Evolutionary conservation across 2,329 filamentous ascomycete species (phyloP).

Genomic region (Pleoardoris graminearum): DNA sequence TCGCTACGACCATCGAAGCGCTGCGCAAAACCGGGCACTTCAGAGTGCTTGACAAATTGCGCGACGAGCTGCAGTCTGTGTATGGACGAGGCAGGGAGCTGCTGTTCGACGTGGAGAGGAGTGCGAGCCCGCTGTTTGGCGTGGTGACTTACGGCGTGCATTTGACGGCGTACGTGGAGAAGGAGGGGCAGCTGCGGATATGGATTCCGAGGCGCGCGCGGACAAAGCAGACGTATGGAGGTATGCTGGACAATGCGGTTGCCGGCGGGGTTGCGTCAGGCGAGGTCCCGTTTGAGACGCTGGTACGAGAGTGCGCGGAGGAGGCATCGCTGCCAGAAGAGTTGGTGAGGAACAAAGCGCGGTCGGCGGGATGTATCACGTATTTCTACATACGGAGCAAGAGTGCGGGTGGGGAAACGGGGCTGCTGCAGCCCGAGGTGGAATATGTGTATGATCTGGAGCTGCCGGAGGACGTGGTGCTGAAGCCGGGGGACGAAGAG

Average conservation of each 20-base stretch:
- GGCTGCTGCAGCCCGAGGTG: constrained; percentile 84
- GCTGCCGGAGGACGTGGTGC: constrained; percentile 68
- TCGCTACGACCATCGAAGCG: constrained; percentile 63
- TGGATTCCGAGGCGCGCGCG: constrained; percentile 81
- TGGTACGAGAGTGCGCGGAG: constrained; percentile 84
- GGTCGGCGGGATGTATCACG: constrained; percentile 70
- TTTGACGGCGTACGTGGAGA: constrained; percentile 44
- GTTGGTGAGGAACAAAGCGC: constrained; percentile 64
- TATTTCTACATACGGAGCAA: constrained; percentile 82
- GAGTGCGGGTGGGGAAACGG: constrained; percentile 76
- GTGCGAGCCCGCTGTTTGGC: constrained; percentile 49
- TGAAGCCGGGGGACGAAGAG: constrained; percentile 82
- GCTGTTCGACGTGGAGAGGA: constrained; percentile 49
- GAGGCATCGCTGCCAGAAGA: constrained; percentile 79
- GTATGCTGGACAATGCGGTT: constrained; percentile 95
- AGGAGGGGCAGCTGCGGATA: constrained; percentile 66
- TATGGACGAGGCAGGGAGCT: constrained; percentile 45
- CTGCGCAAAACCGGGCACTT: constrained; percentile 76
- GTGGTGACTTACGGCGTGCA: constrained; percentile 52
- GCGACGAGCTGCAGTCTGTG: constrained; percentile 49
- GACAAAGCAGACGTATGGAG: constrained; percentile 82
- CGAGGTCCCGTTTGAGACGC: constrained; percentile 77
- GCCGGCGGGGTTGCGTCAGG: constrained; percentile 82
- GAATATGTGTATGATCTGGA: constrained; percentile 92
- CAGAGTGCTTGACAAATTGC: constrained; percentile 62